These are phyloP conservation scores for Amniculicola lignicola DNA, from an alignment of 495 filamentous ascomycete species.

Conservation along the genomic window DNA sequence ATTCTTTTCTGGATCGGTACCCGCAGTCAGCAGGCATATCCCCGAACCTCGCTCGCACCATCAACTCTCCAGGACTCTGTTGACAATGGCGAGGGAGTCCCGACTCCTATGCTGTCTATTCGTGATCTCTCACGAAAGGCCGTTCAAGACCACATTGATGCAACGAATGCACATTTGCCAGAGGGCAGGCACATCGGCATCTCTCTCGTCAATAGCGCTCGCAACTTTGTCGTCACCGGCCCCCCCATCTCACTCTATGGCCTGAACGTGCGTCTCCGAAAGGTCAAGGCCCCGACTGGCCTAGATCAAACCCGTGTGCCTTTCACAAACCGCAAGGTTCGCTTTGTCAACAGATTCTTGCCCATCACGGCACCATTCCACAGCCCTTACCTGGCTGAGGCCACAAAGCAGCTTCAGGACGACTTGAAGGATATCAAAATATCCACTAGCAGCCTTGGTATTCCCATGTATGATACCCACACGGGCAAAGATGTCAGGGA, in stretches of 20 bases:
- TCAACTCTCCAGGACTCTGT: conserved; percentile 88
- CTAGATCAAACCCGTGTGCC: conserved; percentile 94
- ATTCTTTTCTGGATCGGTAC: conserved; percentile 99
- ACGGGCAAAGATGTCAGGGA: conserved; percentile 75
- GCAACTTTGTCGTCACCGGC: conserved; percentile 95
- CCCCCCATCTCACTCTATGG: conserved; percentile 94
- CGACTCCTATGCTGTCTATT: conserved; percentile 97
- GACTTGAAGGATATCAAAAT: conserved; percentile 82
- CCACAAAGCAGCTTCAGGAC: conserved; percentile 73
- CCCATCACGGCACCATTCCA: conserved; percentile 98
- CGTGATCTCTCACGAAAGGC: conserved; percentile 80
- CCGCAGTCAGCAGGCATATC: conserved; percentile 97
- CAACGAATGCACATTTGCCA: conserved; percentile 92
- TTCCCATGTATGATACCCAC: conserved; percentile 85
- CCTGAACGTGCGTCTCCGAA: conserved; percentile 86
- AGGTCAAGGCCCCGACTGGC: conserved; percentile 94
- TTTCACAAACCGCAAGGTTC: conserved; percentile 89
- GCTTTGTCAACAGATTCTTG: conserved; percentile 94
- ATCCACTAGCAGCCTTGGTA: conserved; percentile 61
- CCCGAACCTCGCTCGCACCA: conserved; percentile 88
- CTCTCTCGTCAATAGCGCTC: conserved; percentile 91
- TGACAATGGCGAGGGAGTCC: conserved; percentile 87
- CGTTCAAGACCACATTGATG: conserved; percentile 91
- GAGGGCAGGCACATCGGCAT: conserved; percentile 89
- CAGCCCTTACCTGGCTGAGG: conserved; percentile 82